Base-by-base conservation (phyloP, 257 asterid genomes). In the Solanum tacnaense region DNA sequence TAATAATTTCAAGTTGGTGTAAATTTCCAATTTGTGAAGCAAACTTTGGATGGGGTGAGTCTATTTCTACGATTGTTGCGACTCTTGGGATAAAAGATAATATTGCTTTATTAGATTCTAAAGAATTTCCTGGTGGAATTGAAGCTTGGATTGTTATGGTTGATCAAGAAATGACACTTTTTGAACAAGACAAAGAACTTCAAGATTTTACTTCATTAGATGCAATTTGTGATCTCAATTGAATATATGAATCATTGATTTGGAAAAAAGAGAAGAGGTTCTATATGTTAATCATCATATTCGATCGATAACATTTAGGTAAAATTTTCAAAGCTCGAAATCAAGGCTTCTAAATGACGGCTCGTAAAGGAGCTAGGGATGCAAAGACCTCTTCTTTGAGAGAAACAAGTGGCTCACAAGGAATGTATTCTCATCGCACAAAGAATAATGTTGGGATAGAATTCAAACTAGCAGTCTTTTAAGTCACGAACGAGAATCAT, bases 11-110 rank as follows among this genome's bases (percentile, higher is more conserved):
- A 36, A 93, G 94, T 46, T 92, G 92, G 88, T 90, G 95, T 81
- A 89, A 92, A 31, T 94, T 95, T 56, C 87, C 89, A 1, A 52
- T 93, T 5, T 84, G 88, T 39, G 90, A 86, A 21, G 91, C 92
- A 0, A 93, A 94, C 89, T 93, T 93, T 38, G 96, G 96, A 67
- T 94, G 96, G 97, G 95, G 97, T 39, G 90, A 62, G 88, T 92
- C 98, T 23, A 86, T n/a, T 58, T 93, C 92, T 93, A 88, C 92
- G 25, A 89, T 89, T 44, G 86, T 87, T n/a, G 91, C 89, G 0
- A 88, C 92, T 29, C 86, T 65, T 44, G 56, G 89, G 31, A 4
- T 52, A 25, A 90, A 84, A 46, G 67, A 92, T 74, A 29, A 18
- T 5, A 73, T 87, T 35, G 44, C 21, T 21, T 60, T 92, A 6